These are phyloP conservation scores for Corniculantispora saksenae DNA, from an alignment of 2,329 filamentous ascomycete species.

Conservation along the genomic window DNA sequence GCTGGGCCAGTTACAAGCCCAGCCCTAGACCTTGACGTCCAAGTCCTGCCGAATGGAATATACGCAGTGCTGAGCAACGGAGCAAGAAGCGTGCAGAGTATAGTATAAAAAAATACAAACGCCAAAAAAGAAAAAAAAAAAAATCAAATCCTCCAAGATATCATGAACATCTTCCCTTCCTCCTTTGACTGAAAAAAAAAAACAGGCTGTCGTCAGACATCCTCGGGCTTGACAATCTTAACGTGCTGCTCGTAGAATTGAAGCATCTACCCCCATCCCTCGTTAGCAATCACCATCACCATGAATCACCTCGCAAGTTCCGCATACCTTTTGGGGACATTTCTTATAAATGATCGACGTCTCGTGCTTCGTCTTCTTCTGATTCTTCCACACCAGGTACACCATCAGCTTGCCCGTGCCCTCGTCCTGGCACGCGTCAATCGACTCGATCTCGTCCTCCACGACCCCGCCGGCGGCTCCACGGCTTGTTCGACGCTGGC, in stretches of 20 bases:
- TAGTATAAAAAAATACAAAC: neutral
- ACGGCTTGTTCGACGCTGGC: slow-evolving; percentile 51
- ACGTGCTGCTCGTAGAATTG: slow-evolving; percentile 61
- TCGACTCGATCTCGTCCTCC: slow-evolving; percentile 70
- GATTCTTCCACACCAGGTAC: slow-evolving; percentile 73
- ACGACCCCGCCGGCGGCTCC: slow-evolving; percentile 70
- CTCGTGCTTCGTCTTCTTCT: slow-evolving; percentile 72
- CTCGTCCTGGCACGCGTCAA: slow-evolving; percentile 73
- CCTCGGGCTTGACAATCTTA: slow-evolving; percentile 49
- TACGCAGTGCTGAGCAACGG: neutral
- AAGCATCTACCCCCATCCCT: slow-evolving; percentile 50
- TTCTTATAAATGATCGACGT: slow-evolving; percentile 69
- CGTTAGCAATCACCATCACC: neutral
- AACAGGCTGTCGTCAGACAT: slow-evolving; percentile 20
- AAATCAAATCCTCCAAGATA: neutral
- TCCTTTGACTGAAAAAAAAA: too few relatives aligned
- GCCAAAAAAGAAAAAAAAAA: neutral
- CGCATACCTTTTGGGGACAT: slow-evolving; percentile 71
- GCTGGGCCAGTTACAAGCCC: too few relatives aligned
- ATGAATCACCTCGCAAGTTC: too few relatives aligned
- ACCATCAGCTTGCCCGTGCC: slow-evolving; percentile 61
- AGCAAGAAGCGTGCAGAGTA: neutral
- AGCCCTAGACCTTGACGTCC: too few relatives aligned
- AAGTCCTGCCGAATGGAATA: neutral
- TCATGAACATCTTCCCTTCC: neutral